Evolutionary conservation across 2,329 filamentous ascomycete species (phyloP).

Genomic region (Aspergillus aculeatus): DNA sequence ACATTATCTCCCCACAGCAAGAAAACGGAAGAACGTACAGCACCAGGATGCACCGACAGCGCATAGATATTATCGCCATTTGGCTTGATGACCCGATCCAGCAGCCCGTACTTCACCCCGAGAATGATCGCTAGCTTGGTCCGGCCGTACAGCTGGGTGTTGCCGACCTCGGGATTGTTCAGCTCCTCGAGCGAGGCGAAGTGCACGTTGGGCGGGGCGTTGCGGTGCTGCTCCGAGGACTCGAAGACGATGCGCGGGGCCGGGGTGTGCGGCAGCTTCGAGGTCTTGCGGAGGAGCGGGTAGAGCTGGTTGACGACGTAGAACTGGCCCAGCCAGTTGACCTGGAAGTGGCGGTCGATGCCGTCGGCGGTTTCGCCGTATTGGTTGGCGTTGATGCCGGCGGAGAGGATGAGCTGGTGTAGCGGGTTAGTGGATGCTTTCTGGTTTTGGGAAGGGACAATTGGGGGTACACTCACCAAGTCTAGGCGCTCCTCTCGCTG

Average conservation of each 20-base stretch:
- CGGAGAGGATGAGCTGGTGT: conserved; percentile 40
- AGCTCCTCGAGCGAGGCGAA: conserved; percentile 46
- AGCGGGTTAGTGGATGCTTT: not conserved
- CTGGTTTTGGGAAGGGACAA: no score
- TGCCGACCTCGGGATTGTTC: conserved; percentile 38
- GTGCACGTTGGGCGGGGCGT: conserved; percentile 37
- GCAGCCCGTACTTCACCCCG: conserved; percentile 44
- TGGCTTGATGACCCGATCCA: conserved; percentile 43
- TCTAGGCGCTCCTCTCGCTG: conserved; percentile 42
- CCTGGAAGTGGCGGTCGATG: conserved; percentile 43
- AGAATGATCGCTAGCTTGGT: conserved; percentile 48
- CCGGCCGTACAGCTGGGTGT: conserved; percentile 41
- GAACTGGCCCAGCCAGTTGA: conserved; percentile 49
- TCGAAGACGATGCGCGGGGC: conserved; percentile 45
- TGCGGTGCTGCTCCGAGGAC: conserved; percentile 43
- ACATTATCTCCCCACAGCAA: not conserved
- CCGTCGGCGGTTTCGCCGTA: conserved; percentile 39
- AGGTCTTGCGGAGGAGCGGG: conserved; percentile 45
- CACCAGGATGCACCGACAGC: conserved; percentile 45
- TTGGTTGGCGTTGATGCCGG: conserved; percentile 47
- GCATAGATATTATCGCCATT: conserved; percentile 45
- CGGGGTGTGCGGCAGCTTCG: conserved; percentile 33
- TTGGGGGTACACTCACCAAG: conserved; percentile 23
- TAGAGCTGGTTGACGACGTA: conserved; percentile 46
- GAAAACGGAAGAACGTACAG: not conserved